Evolutionary conservation across 2,329 filamentous ascomycete genomes (phyloP), one percentile per base, ranked within the genome.

Genomic region (Fusarium scirpi): DNA sequence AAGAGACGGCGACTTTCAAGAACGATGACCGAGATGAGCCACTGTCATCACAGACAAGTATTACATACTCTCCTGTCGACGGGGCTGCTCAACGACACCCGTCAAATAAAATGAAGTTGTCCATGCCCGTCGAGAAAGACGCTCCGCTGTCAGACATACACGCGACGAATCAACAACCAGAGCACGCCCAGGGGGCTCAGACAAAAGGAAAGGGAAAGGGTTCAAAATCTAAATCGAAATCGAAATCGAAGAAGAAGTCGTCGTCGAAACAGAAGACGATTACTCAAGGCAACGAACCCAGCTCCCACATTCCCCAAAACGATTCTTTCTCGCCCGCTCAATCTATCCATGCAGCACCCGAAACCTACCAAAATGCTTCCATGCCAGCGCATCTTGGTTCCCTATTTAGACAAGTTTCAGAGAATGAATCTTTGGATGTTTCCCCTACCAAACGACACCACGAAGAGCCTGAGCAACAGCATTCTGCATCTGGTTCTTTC

Each of bases 161-260:
- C 34, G 10, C 34, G 18, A 38, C 34, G 34, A 51, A 34, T 12
- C 40, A 44, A 22, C 46, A 41, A n/a, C 24, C n/a, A 27, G 48
- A 56, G 12, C 18, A n/a, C 6, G 24, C 11, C 27, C 57, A 54
- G 18, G 61, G 47, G 11, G 20, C 41, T 22, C 69, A 64, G n/a
- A 27, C 48, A 20, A 48, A 65, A 57, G 45, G 30, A 8, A 58
- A 65, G 59, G 32, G 46, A 12, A 73, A 65, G 51, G 77, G 73
- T 27, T 68, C 69, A n/a, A 71, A 38, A 38, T 22, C 46, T 8
- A 48, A 47, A 38, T 30, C 46, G 16, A 48, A 47, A 29, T 12
- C 30, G 38, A 76, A 69, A n/a, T 58, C 65, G 18, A 76, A 71
- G 56, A 77, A 74, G 49, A 78, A 70, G 43, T 76, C 70, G 43